These are phyloP conservation scores for Aristolochia californica DNA, from an alignment of 164 flowering plant genomes.

Conservation along the genomic window DNA sequence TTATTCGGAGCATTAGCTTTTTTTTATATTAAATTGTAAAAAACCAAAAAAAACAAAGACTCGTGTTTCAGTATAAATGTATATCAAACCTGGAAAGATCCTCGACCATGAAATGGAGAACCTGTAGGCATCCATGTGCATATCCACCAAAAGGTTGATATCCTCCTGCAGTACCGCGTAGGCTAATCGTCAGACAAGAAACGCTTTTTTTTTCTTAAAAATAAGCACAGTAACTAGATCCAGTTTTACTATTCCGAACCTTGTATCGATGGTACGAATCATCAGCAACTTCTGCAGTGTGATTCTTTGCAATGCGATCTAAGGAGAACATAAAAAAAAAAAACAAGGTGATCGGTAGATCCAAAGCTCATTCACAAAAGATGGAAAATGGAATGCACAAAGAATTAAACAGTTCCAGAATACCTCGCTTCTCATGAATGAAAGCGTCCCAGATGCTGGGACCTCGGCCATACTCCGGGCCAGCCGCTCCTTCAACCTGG, in stretches of 20 bases:
- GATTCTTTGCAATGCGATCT: conserved; percentile 14
- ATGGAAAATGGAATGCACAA: background rate
- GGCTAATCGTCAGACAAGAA: background rate
- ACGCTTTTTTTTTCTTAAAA: no score
- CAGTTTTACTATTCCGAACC: no score
- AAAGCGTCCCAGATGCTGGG: conserved; percentile 25
- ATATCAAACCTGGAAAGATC: conserved; percentile 34
- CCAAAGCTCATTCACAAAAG: background rate
- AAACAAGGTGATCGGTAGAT: background rate
- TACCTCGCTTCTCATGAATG: background rate
- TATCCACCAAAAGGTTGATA: conserved; percentile 19
- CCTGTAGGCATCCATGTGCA: conserved; percentile 31
- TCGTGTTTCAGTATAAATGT: background rate
- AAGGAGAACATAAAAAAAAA: background rate
- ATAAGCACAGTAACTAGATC: background rate
- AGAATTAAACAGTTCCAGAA: background rate
- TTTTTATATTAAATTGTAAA: no score
- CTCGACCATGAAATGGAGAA: conserved; percentile 45
- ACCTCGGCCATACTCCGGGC: conserved; percentile 17
- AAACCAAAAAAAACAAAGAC: background rate
- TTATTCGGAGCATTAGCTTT: no score
- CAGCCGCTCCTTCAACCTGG: conserved; percentile 22
- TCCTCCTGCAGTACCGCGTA: conserved; percentile 18
- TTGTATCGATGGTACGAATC: conserved; percentile 26
- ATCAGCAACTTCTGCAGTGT: conserved; percentile 15